Evolutionary conservation across 306 rosid genomes (phyloP).

Genomic region (Pyrus pyrifolia): DNA sequence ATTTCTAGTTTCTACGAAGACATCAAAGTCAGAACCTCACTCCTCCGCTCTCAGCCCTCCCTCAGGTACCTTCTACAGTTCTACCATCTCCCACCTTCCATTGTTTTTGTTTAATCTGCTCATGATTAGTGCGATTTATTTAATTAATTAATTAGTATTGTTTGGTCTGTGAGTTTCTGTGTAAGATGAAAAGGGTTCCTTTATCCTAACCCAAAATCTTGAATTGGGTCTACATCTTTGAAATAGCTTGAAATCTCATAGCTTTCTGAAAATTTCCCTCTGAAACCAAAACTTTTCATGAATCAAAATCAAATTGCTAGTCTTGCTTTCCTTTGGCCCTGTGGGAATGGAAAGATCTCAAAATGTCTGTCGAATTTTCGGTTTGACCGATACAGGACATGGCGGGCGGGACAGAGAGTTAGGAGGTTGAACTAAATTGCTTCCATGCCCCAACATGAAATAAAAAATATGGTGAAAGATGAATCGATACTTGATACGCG

Average conservation of each 20-base stretch:
- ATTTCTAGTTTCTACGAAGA: too few species aligned
- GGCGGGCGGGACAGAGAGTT: not conserved
- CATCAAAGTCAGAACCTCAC: too few species aligned
- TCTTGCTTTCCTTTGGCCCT: not conserved
- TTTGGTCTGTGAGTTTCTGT: not conserved
- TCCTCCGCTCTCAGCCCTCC: too few species aligned
- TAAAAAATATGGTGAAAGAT: not conserved
- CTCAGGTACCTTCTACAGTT: too few species aligned
- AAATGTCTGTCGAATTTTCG: not conserved
- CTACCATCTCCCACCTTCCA: too few species aligned
- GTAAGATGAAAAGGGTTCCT: not conserved
- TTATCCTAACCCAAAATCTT: not conserved
- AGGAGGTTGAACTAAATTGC: too few species aligned
- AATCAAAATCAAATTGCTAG: too few species aligned
- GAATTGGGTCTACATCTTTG: not conserved
- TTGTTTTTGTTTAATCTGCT: too few species aligned
- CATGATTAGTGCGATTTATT: too few species aligned
- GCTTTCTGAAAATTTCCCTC: not conserved
- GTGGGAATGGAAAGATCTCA: not conserved
- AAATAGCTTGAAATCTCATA: not conserved
- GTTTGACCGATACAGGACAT: not conserved
- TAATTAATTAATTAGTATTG: not conserved
- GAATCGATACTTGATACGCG: too few species aligned
- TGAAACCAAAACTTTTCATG: not conserved
- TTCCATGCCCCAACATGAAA: not conserved